A percentile compares a stretch with the other conserved stretches of the same genome.
Conservation (phyloP, 148 eudicot genomes). For the Pouteria glomerata region DNA sequence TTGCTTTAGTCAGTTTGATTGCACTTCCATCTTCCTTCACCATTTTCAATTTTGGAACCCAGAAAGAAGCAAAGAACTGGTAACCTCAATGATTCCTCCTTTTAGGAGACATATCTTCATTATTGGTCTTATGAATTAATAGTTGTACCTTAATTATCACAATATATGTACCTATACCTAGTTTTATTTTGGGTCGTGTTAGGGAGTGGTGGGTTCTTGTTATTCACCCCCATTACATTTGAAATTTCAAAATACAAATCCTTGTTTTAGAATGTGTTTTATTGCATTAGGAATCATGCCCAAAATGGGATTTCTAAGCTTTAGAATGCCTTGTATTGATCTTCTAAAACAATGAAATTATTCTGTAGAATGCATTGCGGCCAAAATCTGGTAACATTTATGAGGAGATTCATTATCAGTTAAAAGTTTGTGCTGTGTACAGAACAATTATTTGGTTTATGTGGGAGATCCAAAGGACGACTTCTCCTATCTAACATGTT, state of each 20-base stretch:
- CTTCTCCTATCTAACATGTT: neutral
- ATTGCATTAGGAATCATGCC: neutral
- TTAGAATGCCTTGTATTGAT: neutral
- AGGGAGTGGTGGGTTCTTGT: neutral
- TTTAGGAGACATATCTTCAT: neutral
- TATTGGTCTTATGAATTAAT: neutral
- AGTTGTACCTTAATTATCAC: neutral
- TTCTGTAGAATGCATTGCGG: neutral
- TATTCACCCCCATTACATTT: neutral
- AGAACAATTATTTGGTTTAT: neutral
- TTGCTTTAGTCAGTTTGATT: conserved; percentile 58
- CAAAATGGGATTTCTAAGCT: neutral
- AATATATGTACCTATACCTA: too few relatives aligned
- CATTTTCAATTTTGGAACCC: conserved; percentile 73
- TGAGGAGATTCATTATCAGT: neutral
- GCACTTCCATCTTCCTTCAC: conserved; percentile 80
- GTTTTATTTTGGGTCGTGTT: neutral
- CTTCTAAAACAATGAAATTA: too few relatives aligned
- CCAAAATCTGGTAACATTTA: neutral
- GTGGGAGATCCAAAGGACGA: neutral
- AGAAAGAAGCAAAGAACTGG: conserved; percentile 86
- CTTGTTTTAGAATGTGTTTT: neutral
- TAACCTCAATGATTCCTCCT: conserved; percentile 17
- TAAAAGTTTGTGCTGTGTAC: neutral
- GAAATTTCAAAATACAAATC: neutral